Base-by-base conservation (phyloP, 768 basidiomycete species). In the Boletus pseudo-olivaceus region DNA sequence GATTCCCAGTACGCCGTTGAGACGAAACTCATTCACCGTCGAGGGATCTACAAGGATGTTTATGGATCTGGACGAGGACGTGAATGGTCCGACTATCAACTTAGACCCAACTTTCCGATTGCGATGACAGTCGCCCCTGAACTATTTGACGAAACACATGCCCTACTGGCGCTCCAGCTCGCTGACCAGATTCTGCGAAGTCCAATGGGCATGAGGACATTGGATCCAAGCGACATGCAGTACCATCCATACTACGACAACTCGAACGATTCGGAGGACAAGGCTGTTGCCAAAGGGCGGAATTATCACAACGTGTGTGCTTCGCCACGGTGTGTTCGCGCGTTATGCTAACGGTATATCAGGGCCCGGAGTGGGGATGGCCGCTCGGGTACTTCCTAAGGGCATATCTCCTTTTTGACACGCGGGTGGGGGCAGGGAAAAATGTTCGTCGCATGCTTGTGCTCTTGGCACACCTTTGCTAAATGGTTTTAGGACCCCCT, bases 11-110 rank as follows among this genome's bases (percentile, higher is more conserved):
- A 93, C 74, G 78, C 78, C 51, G 70, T 97, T 62, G 76, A 91
- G 63, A 62, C 89, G 4, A 77, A 62, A 23, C 71, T 98, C 34
- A 78, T 97, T 56, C 89, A 93, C 67, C 86, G 93, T 14, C 81
- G 97, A 53, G 97, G 96, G 5, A 96, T 98, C 66, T 99, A 98
- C 79, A 99, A 99, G 78, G 97, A 99, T 67, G 93, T 98, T 7
- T 88, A 88, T 61, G 93, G 95, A 38, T 94, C 97, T 11, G 91
- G 91, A 1, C 66, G 78, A 45, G 89, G 85, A 10, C 82, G 92
- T 51, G 91, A 96, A 71, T 98, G 93, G 93, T 91, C 93, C 6
- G 95, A 99, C 72, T 99, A 98, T 70, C 97, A 98, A 71, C 81
- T 97, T 60, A 82, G 94, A 56, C 82, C 85, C 63, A 97, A 98